Evolutionary conservation across 164 flowering plant genomes (phyloP), one percentile per base, ranked within the genome.

Genomic region (Aristolochia contorta): DNA sequence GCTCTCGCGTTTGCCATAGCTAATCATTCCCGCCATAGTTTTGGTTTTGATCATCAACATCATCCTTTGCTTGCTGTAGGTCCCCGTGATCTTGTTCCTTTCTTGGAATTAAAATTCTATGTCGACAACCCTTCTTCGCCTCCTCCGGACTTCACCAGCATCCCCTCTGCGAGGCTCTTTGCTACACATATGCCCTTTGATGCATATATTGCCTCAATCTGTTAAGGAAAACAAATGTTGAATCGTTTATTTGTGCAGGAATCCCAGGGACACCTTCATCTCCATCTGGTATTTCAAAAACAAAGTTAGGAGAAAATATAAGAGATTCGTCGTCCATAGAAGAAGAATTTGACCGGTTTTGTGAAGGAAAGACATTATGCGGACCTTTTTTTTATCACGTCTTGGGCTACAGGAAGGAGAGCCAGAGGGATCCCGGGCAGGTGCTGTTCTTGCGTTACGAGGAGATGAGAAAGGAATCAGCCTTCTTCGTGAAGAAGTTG

Each of bases 271-370:
- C 47, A 48, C 54, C 16, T 64, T 64, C 19, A 46, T 64, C 21
- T 64, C 67, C 24, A 8, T 24, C n/a, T 64, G 60, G 67, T 21
- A 45, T 19, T 64, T 64, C 48, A 7, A 8, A 12, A 25, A 64
- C 47, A 63, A 45, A 50, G 5, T n/a, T 27, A 9, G 6, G 12
- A 24, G 2, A n/a, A 16, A 41, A 37, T 1, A 21, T n/a, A 22
- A 4, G 1, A 54, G 15, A 10, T 8, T 37, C 58, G 3, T 4
- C 30, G 8, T 10, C 56, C 1, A 16, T 52, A 41, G 60, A 47
- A 47, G 67, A 64, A 45, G 46, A 53, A 4, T 56, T 64, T 14
- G 65, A 63, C 41, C 41, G 14, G 59, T 63, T 54, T 20, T 54
- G 50, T n/a, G 19, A 16, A 16, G 65, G 65, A 8, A 16, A 5